Evolutionary conservation across 2,329 filamentous ascomycete species (phyloP).

Genomic region (Ophiosphaerella herpotricha): DNA sequence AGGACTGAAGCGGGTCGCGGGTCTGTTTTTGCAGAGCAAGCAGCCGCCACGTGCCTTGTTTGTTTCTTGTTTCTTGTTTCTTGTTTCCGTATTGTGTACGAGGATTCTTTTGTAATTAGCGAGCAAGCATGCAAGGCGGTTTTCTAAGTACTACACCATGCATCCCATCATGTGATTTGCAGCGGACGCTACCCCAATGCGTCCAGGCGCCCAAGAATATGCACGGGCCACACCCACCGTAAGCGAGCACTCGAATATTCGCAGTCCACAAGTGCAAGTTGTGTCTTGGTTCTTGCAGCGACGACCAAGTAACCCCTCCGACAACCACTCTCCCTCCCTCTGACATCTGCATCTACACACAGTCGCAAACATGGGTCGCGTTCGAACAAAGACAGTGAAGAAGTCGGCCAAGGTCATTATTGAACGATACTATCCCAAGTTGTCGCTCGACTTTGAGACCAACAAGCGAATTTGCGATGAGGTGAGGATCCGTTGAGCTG

Average conservation of each 20-base stretch:
- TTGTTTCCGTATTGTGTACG: background rate
- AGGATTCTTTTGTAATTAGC: constrained; percentile 13
- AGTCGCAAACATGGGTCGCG: constrained; percentile 59
- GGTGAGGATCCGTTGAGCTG: constrained; percentile 49
- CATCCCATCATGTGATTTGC: background rate
- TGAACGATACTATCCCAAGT: constrained; percentile 81
- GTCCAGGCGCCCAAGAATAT: background rate
- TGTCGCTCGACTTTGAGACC: constrained; percentile 99
- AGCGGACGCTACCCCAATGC: background rate
- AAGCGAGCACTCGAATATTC: constrained; percentile 19
- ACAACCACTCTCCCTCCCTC: constrained; percentile 33
- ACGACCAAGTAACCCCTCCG: constrained; percentile 33
- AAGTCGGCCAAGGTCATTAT: constrained; percentile 99
- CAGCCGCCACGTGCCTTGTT: background rate
- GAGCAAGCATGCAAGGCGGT: constrained; percentile 16
- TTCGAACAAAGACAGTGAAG: constrained; percentile 71
- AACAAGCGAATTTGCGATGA: constrained; percentile 99
- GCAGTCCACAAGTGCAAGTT: background rate
- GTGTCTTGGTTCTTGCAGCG: constrained; percentile 18
- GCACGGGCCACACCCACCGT: constrained; percentile 19
- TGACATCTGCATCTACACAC: constrained; percentile 23
- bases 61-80: background rate
- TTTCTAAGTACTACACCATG: background rate
- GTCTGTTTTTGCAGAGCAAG: background rate
- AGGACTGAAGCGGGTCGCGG: no score